These are phyloP conservation scores for Mucor lusitanicus DNA, from an alignment of 371 early-diverging fungal species.

Conservation along the genomic window DNA sequence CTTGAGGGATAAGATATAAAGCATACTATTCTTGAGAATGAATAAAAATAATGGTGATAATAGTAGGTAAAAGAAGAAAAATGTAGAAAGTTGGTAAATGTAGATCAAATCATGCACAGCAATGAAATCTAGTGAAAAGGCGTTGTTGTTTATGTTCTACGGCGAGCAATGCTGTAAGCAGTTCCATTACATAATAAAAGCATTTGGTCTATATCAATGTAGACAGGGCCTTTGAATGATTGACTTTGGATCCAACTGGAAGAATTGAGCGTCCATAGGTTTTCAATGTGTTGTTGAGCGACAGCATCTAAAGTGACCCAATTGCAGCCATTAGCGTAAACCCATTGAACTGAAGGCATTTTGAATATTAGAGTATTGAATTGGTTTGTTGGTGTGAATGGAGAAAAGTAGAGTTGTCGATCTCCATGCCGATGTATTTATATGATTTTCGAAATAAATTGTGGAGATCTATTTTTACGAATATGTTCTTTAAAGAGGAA, in stretches of 20 bases:
- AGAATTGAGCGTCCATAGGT: slow-evolving; percentile 12
- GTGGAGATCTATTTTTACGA: background rate
- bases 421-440: background rate
- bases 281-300: slow-evolving; percentile 19
- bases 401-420: background rate
- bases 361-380: background rate
- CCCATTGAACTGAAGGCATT: slow-evolving; percentile 22
- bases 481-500: too few species aligned
- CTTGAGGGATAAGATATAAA: background rate
- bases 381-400: background rate
- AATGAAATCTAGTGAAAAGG: too few species aligned
- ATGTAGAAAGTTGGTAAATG: background rate
- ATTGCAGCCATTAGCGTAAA: slow-evolving; percentile 24
- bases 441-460: background rate
- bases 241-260: slow-evolving; percentile 21
- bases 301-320: slow-evolving; percentile 22
- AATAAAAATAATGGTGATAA: background rate
- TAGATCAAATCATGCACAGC: background rate
- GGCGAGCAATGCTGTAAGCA: slow-evolving; percentile 21
- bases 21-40: background rate
- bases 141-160: background rate
- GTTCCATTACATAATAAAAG: slow-evolving; percentile 9
- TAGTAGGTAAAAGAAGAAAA: background rate
- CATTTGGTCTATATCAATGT: slow-evolving; percentile 26
- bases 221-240: slow-evolving; percentile 12